Evolutionary conservation across 495 filamentous ascomycete species (phyloP), one percentile per base, ranked within the genome.

Genomic region (Penicillium riverlandense): DNA sequence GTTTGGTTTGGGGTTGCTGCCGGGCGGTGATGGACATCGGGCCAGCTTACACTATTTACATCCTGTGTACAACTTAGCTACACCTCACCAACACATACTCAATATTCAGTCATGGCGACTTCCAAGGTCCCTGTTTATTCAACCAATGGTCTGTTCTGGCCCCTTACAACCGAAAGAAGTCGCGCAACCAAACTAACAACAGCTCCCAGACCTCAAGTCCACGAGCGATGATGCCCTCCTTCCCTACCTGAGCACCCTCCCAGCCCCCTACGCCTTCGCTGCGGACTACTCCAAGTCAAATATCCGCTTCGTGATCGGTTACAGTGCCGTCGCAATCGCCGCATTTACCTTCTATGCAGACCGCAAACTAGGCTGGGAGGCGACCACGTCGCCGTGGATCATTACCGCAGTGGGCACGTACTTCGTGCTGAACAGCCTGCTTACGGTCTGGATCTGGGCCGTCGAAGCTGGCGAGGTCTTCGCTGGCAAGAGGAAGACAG

Each of bases 221-320:
- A 94, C 90, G 13, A 86, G 84, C 57, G 92, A 98, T 72, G 92
- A 98, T 58, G 87, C 89, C 43, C 80, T 98, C 38, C 77, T 83
- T n/a, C 85, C 89, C 66, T 96, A 96, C 68, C 81, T 97, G 39
- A 88, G 79, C 63, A 83, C 77, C 13, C 83, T 96, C 34, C 67
- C 70, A 6, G 55, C 63, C 6, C 70, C 69, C 12, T 74, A 66
- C 53, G 74, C 79, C 46, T 96, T 94, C 75, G 74, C 64, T 22
- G 89, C 90, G 61, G 80, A 84, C 53, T 83, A 98, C 74, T 71
- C 59, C 46, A 82, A 90, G 37, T 79, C 80, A 54, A 88, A 96
- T 60, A 75, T 92, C 35, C 87, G 88, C 38, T 83, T 97, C 34
- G 67, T 72, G 1, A 64, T 98, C 0, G 91, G 94, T 37, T 97